Evolutionary conservation across 2,329 filamentous ascomycete genomes (phyloP), one percentile per base, ranked within the genome.

Genomic region (Colletotrichum zoysiae): DNA sequence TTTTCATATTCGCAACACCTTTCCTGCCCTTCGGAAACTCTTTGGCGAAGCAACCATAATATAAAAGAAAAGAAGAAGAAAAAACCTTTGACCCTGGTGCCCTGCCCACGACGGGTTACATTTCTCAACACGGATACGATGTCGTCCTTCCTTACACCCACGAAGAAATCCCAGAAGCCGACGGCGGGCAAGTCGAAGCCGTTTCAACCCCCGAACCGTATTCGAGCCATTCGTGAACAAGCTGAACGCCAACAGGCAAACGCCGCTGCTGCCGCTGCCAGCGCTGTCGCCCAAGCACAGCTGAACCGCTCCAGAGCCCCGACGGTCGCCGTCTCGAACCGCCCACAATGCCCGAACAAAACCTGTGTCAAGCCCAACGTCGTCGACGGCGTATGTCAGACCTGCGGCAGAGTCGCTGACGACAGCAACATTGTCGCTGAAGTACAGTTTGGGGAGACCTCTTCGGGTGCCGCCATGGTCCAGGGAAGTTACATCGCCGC

Each of bases 371-470:
- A 87, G 65, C 88, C 89, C 20, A 87, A 90, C 67, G 87, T 92
- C 61, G 84, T 88, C 64, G 89, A 91, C 75, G 90, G 90, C 48
- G 88, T 93, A 75, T 98, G 96, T 82, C 89, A 91, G 73, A 92
- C 90, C 58, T 98, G 96, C 81, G 95, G 95, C 87, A 91, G 90
- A 72, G 90, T 97, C 75, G 89, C 95, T 67, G 92, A 93, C 76
- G 93, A 97, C 78, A 91, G 90, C 79, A 95, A 97, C 78, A 97
- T 98, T 74, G 95, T 98, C 70, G 90, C 94, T 60, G 96, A 99
- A 81, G 90, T 98, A 74, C 92, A 92, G 30, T 99, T 98, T 78
- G 95, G 95, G 75, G 95, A 99, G 84, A 92, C 90, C 38, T 90
- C 93, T 0, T 91, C 90, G 44, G 96, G 96, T 77, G 94, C 93